These are phyloP conservation scores for Schizochytrium sp. DNA, from an alignment of 108 stramenopile species.

Conservation along the genomic window DNA sequence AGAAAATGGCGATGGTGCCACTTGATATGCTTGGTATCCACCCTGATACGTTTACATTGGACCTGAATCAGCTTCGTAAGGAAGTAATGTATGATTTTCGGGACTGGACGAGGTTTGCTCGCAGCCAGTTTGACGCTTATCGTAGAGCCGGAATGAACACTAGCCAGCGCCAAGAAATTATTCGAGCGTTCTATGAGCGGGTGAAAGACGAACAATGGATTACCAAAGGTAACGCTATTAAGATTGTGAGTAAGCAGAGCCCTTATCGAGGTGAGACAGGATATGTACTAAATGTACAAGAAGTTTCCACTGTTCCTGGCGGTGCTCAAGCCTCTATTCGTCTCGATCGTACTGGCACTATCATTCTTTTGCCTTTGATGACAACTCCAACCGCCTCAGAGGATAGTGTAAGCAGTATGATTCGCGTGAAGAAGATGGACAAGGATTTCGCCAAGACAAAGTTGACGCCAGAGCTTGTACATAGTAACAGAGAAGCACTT, in stretches of 20 bases:
- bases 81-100: slow-evolving; percentile 25
- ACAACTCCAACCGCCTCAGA: slow-evolving; percentile 24
- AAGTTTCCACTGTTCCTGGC: slow-evolving; percentile 34
- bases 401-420: slow-evolving; percentile 1
- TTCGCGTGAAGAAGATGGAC: not conserved
- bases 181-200: slow-evolving; percentile 51
- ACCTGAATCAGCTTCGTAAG: not conserved
- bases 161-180: slow-evolving; percentile 34
- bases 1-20: not conserved
- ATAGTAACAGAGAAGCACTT: not conserved
- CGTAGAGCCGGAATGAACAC: not conserved
- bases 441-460: slow-evolving; percentile 21
- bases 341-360: slow-evolving; percentile 34
- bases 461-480: slow-evolving; percentile 23
- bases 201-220: slow-evolving; percentile 52
- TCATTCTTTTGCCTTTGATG: slow-evolving; percentile 20
- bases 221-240: not conserved
- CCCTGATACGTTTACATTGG: slow-evolving; percentile 44
- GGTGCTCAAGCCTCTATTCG: not conserved
- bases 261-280: slow-evolving; percentile 57
- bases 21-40: slow-evolving; percentile 18
- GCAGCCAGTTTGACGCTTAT: slow-evolving; percentile 32
- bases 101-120: slow-evolving; percentile 39
- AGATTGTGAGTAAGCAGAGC: slow-evolving; percentile 10
- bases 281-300: slow-evolving; percentile 23